Evolutionary conservation across 1,139 yeast species (phyloP).

Genomic region (Kurtzmaniella quercitrusa): DNA sequence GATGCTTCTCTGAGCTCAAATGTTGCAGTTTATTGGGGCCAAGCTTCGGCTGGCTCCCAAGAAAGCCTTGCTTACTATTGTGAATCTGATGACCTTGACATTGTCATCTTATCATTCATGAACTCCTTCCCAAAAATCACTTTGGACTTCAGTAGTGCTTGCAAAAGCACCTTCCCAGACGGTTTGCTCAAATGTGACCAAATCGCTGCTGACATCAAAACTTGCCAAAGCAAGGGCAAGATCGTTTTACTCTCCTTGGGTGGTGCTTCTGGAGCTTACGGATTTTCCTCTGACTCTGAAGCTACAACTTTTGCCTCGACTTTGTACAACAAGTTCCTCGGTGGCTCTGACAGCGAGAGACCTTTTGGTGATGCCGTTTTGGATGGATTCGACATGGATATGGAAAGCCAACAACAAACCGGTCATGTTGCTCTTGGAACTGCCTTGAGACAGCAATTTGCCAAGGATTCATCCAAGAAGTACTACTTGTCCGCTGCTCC

Average conservation of each 20-base stretch:
- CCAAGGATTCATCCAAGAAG: constrained; percentile 47
- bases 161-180: constrained; percentile 47
- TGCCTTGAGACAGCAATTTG: constrained; percentile 55
- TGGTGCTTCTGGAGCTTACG: constrained; percentile 80
- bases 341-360: constrained; percentile 57
- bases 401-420: constrained; percentile 38
- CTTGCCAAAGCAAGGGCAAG: constrained; percentile 81
- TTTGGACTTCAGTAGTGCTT: constrained; percentile 70
- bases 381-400: constrained; percentile 46
- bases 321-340: constrained; percentile 85
- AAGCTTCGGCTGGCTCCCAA: constrained; percentile 65
- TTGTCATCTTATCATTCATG: constrained; percentile 68
- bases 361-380: constrained; percentile 63
- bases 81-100: constrained; percentile 62
- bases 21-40: constrained; percentile 90
- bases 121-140: constrained; percentile 50
- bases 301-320: constrained; percentile 70
- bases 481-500: constrained; percentile 93
- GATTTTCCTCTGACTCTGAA: constrained; percentile 57
- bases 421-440: constrained; percentile 63
- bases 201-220: constrained; percentile 69
- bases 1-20: constrained; percentile 47
- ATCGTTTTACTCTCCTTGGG: constrained; percentile 80
- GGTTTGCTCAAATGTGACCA: constrained; percentile 58
- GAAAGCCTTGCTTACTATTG: constrained; percentile 65